phyloP scores from a whole-genome alignment of 73 alveolate genomes.

The Blepharisma japonicum region DNA sequence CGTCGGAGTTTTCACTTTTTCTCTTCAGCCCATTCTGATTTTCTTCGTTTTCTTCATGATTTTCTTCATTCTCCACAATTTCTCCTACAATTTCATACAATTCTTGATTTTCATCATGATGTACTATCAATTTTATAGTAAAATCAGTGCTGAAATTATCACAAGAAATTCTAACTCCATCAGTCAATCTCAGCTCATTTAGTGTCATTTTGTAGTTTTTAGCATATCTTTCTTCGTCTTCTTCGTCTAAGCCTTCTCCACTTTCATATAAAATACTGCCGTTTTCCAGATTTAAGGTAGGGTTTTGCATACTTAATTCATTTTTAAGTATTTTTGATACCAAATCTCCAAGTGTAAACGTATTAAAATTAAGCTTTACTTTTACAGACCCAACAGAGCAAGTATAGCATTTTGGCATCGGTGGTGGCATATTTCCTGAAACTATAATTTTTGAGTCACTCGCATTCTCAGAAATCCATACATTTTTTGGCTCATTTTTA shows the following conservation, averaged over 20 bases:
- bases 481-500: background rate
- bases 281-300: slow-evolving; percentile 7
- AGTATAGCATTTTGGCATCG: too few relatives aligned
- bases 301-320: slow-evolving; percentile 25
- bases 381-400: background rate
- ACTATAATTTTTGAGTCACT: slow-evolving; percentile 3
- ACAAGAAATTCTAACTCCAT: too few relatives aligned
- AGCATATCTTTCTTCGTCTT: slow-evolving; percentile 30
- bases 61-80: too few relatives aligned
- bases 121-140: too few relatives aligned
- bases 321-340: slow-evolving; percentile 27
- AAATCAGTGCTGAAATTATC: too few relatives aligned
- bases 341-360: background rate
- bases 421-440: background rate
- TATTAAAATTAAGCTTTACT: too few relatives aligned
- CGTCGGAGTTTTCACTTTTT: too few relatives aligned
- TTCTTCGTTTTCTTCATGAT: too few relatives aligned
- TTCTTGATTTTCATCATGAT: too few relatives aligned
- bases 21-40: too few relatives aligned
- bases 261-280: slow-evolving; percentile 37
- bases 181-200: slow-evolving; percentile 26
- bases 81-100: too few relatives aligned
- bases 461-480: background rate
- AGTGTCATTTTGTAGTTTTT: slow-evolving; percentile 28
- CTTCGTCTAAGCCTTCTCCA: slow-evolving; percentile 47